Evolutionary conservation across 352 stramenopile genomes (phyloP).

Genomic region (Halophytophthora polymorphica): DNA sequence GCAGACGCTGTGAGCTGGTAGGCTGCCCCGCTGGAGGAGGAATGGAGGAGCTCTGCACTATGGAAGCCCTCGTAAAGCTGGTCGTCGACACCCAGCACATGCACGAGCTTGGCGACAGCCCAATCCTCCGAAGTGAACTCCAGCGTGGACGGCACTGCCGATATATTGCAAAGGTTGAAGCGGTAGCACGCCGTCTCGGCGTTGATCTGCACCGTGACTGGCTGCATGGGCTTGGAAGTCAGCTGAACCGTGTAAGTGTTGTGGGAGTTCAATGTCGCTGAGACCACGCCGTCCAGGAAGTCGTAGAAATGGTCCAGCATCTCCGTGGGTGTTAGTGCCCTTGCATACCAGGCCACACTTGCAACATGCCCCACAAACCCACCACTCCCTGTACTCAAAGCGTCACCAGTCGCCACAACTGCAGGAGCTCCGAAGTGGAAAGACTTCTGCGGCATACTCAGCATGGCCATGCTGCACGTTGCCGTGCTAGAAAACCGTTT

Average conservation of each 20-base stretch:
- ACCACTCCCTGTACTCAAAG: slow-evolving; percentile 7
- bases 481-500: slow-evolving; percentile 9
- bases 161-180: slow-evolving; percentile 74
- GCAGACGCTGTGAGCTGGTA: slow-evolving; percentile 34
- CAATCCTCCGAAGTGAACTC: slow-evolving; percentile 46
- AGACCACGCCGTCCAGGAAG: slow-evolving; percentile 31
- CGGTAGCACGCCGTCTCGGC: slow-evolving; percentile 59
- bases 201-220: slow-evolving; percentile 48
- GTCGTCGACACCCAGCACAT: slow-evolving; percentile 52
- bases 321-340: slow-evolving; percentile 29
- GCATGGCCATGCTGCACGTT: slow-evolving; percentile 38
- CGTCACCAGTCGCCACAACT: background rate
- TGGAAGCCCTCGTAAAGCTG: slow-evolving; percentile 59
- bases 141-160: slow-evolving; percentile 33
- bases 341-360: slow-evolving; percentile 57
- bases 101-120: slow-evolving; percentile 30
- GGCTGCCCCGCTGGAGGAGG: slow-evolving; percentile 17
- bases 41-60: slow-evolving; percentile 25
- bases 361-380: slow-evolving; percentile 42
- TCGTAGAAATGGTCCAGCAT: slow-evolving; percentile 71
- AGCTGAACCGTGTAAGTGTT: slow-evolving; percentile 55
- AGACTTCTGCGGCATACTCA: slow-evolving; percentile 32
- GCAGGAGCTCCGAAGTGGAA: slow-evolving; percentile 29
- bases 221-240: slow-evolving; percentile 34
- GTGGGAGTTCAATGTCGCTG: slow-evolving; percentile 28